Evolutionary conservation across 805 yeast genomes (phyloP).

Genomic region (Ogataea salicorniae): DNA sequence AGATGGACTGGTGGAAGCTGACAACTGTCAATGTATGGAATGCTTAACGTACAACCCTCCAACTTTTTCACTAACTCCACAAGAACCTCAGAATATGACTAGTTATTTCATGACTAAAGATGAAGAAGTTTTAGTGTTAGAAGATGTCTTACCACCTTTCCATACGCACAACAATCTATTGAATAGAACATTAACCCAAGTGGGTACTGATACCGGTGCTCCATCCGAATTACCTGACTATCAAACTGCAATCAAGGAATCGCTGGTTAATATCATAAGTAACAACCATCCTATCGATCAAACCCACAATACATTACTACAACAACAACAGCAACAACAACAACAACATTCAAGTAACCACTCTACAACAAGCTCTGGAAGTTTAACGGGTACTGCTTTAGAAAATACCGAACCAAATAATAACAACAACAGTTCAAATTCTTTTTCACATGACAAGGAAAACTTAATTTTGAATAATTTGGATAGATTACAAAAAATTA

Average conservation of each 20-base stretch:
- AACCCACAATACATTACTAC: not conserved
- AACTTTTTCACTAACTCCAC: constrained; percentile 6
- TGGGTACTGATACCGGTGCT: constrained; percentile 3
- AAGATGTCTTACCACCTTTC: constrained; percentile 63
- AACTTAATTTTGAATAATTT: constrained; percentile 20
- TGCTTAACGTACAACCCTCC: constrained; percentile 11
- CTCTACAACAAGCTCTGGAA: not conserved
- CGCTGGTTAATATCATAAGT: not conserved
- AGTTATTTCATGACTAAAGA: constrained; percentile 6
- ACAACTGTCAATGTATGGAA: constrained; percentile 9
- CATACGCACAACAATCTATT: constrained; percentile 49
- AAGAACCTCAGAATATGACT: not conserved
- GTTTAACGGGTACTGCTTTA: not conserved
- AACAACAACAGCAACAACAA: not conserved
- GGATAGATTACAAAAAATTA: constrained; percentile 15
- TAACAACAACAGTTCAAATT: not conserved
- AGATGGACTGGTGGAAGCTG: not conserved
- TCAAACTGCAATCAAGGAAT: constrained; percentile 11
- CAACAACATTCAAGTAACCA: not conserved
- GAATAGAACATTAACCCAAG: constrained; percentile 18
- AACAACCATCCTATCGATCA: not conserved
- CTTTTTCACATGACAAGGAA: constrained; percentile 11
- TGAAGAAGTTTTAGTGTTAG: constrained; percentile 19
- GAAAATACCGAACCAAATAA: not conserved
- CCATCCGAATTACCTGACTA: constrained; percentile 11